Evolutionary conservation across 2,329 filamentous ascomycete species (phyloP).

Genomic region (Hymenoscyphus fraxineus): DNA sequence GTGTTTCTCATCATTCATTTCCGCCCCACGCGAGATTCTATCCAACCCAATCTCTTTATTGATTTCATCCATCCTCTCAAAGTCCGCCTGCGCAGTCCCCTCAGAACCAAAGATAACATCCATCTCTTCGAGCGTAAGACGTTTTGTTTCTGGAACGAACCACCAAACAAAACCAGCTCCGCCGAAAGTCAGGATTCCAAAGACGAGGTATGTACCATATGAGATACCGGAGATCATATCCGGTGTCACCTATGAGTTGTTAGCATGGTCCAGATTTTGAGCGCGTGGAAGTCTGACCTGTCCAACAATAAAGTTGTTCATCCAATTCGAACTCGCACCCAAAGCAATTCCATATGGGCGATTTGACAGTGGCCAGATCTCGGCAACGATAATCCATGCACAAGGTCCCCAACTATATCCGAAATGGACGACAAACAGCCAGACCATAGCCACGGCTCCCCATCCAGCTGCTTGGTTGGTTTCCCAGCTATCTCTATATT

Average conservation of each 20-base stretch:
- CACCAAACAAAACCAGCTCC: constrained; percentile 54
- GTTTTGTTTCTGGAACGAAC: constrained; percentile 52
- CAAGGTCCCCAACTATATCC: constrained; percentile 73
- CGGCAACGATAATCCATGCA: constrained; percentile 60
- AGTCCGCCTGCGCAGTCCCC: constrained; percentile 63
- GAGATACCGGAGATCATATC: constrained; percentile 61
- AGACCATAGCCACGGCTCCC: constrained; percentile 64
- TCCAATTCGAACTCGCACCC: constrained; percentile 60
- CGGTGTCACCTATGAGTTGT: constrained; percentile 55
- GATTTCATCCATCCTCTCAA: constrained; percentile 69
- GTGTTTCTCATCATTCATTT: constrained; percentile 1
- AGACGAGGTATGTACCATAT: constrained; percentile 70
- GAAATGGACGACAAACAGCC: constrained; percentile 72
- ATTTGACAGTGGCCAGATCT: constrained; percentile 61
- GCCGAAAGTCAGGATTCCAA: constrained; percentile 60
- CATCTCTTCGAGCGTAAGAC: constrained; percentile 51
- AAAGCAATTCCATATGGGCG: constrained; percentile 68
- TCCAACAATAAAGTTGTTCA: constrained; percentile 60
- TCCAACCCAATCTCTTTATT: constrained; percentile 64
- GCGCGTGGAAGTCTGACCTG: constrained; percentile 46
- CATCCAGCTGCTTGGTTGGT: constrained; percentile 61
- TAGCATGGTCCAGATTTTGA: not conserved
- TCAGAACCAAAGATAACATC: constrained; percentile 65
- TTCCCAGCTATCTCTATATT: constrained; percentile 55
- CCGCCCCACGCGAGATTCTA: constrained; percentile 15